Conservation (phyloP, 2,329 filamentous ascomycete species). For the Leptosphaerulina australis region DNA sequence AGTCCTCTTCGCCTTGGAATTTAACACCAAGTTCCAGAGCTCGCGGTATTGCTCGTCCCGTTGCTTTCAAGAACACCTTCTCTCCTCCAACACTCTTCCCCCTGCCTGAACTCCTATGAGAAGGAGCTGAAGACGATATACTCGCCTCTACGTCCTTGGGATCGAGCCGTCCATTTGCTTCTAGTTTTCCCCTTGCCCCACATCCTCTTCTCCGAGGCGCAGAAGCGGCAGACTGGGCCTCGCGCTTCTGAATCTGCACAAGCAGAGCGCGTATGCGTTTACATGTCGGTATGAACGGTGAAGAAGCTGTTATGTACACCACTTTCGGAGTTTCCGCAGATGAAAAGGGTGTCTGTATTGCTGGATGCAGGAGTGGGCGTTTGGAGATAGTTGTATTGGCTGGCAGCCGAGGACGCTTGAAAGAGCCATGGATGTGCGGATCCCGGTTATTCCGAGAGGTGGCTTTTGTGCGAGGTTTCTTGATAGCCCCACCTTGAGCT, state of each 20-base stretch:
- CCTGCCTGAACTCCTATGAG: conserved; percentile 16
- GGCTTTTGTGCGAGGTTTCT: conserved; percentile 4
- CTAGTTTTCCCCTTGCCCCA: conserved; percentile 1
- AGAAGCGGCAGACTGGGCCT: conserved; percentile 45
- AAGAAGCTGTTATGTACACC: conserved; percentile 69
- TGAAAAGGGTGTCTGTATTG: conserved; percentile 61
- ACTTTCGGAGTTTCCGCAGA: conserved; percentile 58
- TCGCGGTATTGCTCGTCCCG: conserved; percentile 70
- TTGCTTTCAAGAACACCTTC: conserved; percentile 66
- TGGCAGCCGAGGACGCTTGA: conserved; percentile 25
- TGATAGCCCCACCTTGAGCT: background rate
- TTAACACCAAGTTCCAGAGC: conserved; percentile 66
- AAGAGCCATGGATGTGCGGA: background rate
- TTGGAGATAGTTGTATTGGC: conserved; percentile 57
- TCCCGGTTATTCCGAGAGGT: conserved; percentile 6
- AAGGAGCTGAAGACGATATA: conserved; percentile 31
- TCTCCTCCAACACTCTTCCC: conserved; percentile 43
- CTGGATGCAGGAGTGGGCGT: conserved; percentile 63
- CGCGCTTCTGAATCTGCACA: conserved; percentile 60
- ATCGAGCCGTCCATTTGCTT: conserved; percentile 35
- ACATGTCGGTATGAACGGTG: conserved; percentile 71
- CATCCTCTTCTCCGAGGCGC: background rate
- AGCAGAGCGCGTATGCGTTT: conserved; percentile 70
- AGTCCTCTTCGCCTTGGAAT: conserved; percentile 68
- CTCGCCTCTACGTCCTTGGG: conserved; percentile 38